A percentile compares a stretch with the other conserved stretches of the same genome.
Evolutionary conservation across 2,329 filamentous ascomycete species (phyloP).

Genomic region (Aschersonia sp.): DNA sequence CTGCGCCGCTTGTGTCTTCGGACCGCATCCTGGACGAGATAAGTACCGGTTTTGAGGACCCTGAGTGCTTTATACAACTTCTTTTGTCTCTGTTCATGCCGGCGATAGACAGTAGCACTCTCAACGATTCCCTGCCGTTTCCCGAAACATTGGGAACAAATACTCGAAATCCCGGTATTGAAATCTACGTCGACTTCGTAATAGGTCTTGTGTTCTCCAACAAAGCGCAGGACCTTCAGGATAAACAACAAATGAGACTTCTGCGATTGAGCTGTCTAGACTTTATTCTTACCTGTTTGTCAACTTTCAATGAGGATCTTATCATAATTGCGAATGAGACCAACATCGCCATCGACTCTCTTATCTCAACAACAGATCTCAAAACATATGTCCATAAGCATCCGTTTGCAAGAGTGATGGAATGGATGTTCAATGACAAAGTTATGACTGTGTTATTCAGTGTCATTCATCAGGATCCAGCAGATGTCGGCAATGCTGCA

Average conservation of each 20-base stretch:
- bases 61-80: conserved; percentile 69
- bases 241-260: conserved; percentile 55
- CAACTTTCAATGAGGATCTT: conserved; percentile 87
- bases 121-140: conserved; percentile 71
- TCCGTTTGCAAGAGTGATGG: conserved; percentile 89
- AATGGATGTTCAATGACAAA: conserved; percentile 93
- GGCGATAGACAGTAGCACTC: conserved; percentile 39
- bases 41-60: conserved; percentile 68
- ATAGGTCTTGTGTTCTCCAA: conserved; percentile 64
- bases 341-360: conserved; percentile 57
- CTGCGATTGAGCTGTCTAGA: conserved; percentile 70
- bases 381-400: conserved; percentile 74
- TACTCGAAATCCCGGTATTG: conserved; percentile 68
- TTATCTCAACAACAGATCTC: conserved; percentile 61
- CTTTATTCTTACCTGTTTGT: conserved; percentile 66
- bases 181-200: conserved; percentile 85
- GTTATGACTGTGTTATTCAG: conserved; percentile 69
- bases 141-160: conserved; percentile 70
- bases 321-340: conserved; percentile 74
- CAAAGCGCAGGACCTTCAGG: conserved; percentile 49
- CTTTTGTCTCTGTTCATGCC: conserved; percentile 60
- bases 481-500: conserved; percentile 56
- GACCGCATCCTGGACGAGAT: conserved; percentile 61
- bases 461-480: conserved; percentile 61
- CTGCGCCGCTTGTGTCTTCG: conserved; percentile 28